A percentile compares a stretch with the other conserved stretches of the same genome.
phyloP scores from a whole-genome alignment of 2,329 filamentous ascomycete species.

The Epichloe hybrida region DNA sequence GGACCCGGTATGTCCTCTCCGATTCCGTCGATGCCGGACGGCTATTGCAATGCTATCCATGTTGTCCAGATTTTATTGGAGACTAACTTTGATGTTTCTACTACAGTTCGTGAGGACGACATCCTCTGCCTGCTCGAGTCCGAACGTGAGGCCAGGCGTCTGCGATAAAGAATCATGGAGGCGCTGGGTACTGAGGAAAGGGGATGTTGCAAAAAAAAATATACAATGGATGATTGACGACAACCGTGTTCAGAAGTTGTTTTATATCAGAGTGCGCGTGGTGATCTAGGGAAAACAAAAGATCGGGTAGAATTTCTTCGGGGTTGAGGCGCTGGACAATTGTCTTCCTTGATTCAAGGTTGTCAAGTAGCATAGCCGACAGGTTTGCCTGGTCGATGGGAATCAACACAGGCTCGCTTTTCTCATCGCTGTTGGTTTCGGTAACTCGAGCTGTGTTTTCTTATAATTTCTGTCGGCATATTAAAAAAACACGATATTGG shows the following conservation, averaged over 20 bases:
- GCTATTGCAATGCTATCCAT: neutral
- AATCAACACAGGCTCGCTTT: slow-evolving; percentile 12
- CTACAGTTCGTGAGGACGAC: slow-evolving; percentile 66
- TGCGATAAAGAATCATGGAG: slow-evolving; percentile 56
- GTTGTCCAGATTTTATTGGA: neutral
- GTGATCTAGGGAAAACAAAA: neutral
- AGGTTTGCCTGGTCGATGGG: slow-evolving; percentile 12
- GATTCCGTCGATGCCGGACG: neutral
- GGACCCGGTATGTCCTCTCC: slow-evolving; percentile 68
- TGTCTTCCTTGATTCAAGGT: slow-evolving; percentile 12
- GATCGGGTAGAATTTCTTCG: slow-evolving; percentile 9
- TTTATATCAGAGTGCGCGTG: slow-evolving; percentile 3
- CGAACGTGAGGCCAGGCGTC: slow-evolving; percentile 93
- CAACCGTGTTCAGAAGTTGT: neutral
- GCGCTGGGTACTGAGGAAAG: neutral
- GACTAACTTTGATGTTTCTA: slow-evolving; percentile 1
- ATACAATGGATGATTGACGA: slow-evolving; percentile 2
- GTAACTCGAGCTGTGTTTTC: slow-evolving; percentile 3
- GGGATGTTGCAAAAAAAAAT: too few relatives aligned
- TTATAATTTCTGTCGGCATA: neutral
- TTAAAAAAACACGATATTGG: neutral
- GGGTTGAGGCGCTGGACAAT: slow-evolving; percentile 15
- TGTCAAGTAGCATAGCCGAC: slow-evolving; percentile 16
- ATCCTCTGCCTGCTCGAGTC: slow-evolving; percentile 99
- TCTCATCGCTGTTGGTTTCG: slow-evolving; percentile 4